Evolutionary conservation across 768 basidiomycete species (phyloP), one percentile per base, ranked within the genome.

Genomic region (Suillus bovinus): DNA sequence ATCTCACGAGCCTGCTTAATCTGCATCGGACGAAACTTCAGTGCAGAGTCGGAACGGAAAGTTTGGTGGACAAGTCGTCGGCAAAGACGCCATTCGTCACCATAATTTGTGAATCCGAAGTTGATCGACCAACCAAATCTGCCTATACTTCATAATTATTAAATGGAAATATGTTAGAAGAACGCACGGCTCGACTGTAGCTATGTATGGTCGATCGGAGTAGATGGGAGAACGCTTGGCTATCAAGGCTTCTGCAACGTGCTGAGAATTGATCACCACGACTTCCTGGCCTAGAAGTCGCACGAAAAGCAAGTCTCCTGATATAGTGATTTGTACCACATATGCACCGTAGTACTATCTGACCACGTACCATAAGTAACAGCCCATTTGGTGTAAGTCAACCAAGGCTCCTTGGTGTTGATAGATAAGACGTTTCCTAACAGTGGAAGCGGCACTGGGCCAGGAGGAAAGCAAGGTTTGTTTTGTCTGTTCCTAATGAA

Each of bases 361-460:
- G 50, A 20, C 10, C 29, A 52, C 50, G 20, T 41, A 74, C 76
- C 66, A 44, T 70, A 47, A 6, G 7, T 3, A 47, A 22, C 13
- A 47, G 13, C 1, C 46, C 24, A 47, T 47, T 47, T 3, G 3
- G 46, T 47, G 13, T 47, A 47, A 47, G 46, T 47, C 7, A 47
- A 6, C 46, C 24, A 47, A 47, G 46, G 46, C 14, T 47, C 46
- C 2, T 3, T 13, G 14, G 46, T 6, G 14, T 47, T 3, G 3
- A 47, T 13, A 16, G 46, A 47, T 24, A 47, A 24, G 14, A 47
- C 46, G 6, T 7, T 47, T 14, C 46, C 46, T 47, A 47, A 7
- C 1, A 47, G 14, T 4, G 46, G 46, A 22, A 47, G 46, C 3
- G 22, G 22, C 22, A 4, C 46, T 24, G 46, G 46, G 13, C 46